phyloP scores from a whole-genome alignment of 306 rosid genomes.

The barrel medic (Medicago truncatula) region DNA sequence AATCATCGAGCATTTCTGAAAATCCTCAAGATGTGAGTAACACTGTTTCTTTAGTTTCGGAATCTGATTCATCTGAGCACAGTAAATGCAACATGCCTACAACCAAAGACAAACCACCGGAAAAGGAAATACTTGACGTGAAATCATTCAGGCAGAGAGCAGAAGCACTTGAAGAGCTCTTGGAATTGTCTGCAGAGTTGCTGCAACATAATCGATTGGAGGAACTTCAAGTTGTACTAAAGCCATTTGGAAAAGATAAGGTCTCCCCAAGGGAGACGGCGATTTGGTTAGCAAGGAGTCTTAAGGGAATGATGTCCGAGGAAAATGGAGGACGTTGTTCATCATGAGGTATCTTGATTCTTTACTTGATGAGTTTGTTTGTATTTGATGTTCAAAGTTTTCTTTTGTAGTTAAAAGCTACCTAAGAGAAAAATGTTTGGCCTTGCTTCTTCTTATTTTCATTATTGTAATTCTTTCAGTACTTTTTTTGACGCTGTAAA shows the following conservation, averaged over 20 bases:
- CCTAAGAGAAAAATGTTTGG: conserved; percentile 47
- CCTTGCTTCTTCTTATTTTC: conserved; percentile 24
- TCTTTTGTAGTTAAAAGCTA: conserved; percentile 44
- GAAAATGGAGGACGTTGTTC: conserved; percentile 68
- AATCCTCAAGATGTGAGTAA: conserved; percentile 52
- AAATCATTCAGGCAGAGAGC: conserved; percentile 95
- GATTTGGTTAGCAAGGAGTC: conserved; percentile 97
- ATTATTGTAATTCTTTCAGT: conserved; percentile 67
- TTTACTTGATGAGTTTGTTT: conserved; percentile 42
- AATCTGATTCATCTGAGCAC: conserved; percentile 58
- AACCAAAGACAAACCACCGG: conserved; percentile 72
- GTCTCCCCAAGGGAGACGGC: conserved; percentile 99
- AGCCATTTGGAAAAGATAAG: conserved; percentile 94
- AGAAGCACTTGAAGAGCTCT: conserved; percentile 95
- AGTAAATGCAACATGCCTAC: conserved; percentile 48
- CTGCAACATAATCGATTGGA: conserved; percentile 84
- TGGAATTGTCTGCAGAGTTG: conserved; percentile 94
- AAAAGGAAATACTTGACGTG: conserved; percentile 75
- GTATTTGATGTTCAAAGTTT: conserved; percentile 44
- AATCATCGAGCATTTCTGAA: conserved; percentile 59
- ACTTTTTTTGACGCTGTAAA: conserved; percentile 75
- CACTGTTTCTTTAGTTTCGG: conserved; percentile 48
- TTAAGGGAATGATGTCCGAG: conserved; percentile 92
- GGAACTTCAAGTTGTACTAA: conserved; percentile 89
- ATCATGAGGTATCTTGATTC: conserved; percentile 46